Percentiles rank a stretch among this genome's conserved stretches.
These are phyloP conservation scores for Hanseniaspora uvarum DNA, from an alignment of 1,139 yeast genomes.

Conservation along the genomic window DNA sequence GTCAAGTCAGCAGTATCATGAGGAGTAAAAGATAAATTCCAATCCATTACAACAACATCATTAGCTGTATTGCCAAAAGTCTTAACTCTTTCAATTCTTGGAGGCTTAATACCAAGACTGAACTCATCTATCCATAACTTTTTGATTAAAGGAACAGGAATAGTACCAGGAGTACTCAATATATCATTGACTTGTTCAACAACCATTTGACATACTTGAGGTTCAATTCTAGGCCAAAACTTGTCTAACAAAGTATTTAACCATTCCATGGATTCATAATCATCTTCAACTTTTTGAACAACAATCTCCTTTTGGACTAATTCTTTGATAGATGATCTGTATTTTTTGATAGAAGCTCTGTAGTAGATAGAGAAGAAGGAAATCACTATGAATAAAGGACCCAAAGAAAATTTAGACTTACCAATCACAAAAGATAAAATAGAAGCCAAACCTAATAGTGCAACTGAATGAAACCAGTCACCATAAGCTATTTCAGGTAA, in stretches of 20 bases:
- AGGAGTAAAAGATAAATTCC: constrained; percentile 87
- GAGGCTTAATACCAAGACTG: constrained; percentile 91
- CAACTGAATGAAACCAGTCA: constrained; percentile 91
- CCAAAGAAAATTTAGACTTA: constrained; percentile 62
- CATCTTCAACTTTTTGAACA: constrained; percentile 68
- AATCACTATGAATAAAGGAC: constrained; percentile 67
- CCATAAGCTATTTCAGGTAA: constrained; percentile 70
- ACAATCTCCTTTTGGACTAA: constrained; percentile 79
- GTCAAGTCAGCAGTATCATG: constrained; percentile 74
- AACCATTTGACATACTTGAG: constrained; percentile 76
- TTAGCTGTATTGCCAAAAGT: constrained; percentile 78
- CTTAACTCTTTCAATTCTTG: constrained; percentile 79
- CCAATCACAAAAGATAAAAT: constrained; percentile 67
- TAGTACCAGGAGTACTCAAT: constrained; percentile 56
- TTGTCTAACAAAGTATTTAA: constrained; percentile 74
- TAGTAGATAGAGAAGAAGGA: constrained; percentile 54
- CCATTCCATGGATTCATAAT: constrained; percentile 93
- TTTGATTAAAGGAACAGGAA: constrained; percentile 66
- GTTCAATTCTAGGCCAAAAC: constrained; percentile 86
- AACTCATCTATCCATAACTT: constrained; percentile 76
- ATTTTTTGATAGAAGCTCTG: constrained; percentile 71
- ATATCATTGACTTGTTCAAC: constrained; percentile 77
- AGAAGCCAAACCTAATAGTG: constrained; percentile 52
- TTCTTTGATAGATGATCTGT: constrained; percentile 64
- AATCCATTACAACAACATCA: constrained; percentile 93